Evolutionary conservation across 1,139 yeast species (phyloP).

Genomic region (Kluyveromyces sp.): DNA sequence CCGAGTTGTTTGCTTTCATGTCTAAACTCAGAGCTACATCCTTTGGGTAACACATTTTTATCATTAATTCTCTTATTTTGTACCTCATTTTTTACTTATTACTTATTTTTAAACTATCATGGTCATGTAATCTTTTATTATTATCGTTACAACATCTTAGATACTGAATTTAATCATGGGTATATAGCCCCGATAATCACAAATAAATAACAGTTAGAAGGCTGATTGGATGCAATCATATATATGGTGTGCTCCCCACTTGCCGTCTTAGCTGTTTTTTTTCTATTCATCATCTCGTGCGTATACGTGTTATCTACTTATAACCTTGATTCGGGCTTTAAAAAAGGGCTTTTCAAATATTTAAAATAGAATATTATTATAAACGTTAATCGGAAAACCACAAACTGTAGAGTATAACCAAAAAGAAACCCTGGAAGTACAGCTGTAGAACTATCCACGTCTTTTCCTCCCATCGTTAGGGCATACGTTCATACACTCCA

Average conservation of each 20-base stretch:
- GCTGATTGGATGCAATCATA: too few relatives aligned
- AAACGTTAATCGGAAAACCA: not conserved
- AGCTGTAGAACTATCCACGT: too few relatives aligned
- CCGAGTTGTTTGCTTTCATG: not conserved
- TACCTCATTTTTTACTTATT: constrained; percentile 2
- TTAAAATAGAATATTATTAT: not conserved
- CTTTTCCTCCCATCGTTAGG: not conserved
- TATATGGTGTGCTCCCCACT: too few relatives aligned
- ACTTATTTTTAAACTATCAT: constrained; percentile 4
- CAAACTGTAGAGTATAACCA: too few relatives aligned
- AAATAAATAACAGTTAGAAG: too few relatives aligned
- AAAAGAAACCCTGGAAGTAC: too few relatives aligned
- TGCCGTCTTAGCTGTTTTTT: too few relatives aligned
- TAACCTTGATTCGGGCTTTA: not conserved
- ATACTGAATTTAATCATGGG: not conserved
- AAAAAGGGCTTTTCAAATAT: constrained; percentile 1
- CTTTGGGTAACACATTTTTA: not conserved
- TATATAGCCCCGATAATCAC: not conserved
- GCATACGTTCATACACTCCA: not conserved
- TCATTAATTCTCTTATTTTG: constrained; percentile 1
- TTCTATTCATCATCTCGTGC: too few relatives aligned
- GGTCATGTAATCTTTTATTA: constrained; percentile 5
- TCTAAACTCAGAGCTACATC: not conserved
- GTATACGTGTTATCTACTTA: too few relatives aligned
- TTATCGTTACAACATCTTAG: not conserved